These are phyloP conservation scores for Mallotus repandus DNA, from an alignment of 441 rosid species.

Conservation along the genomic window DNA sequence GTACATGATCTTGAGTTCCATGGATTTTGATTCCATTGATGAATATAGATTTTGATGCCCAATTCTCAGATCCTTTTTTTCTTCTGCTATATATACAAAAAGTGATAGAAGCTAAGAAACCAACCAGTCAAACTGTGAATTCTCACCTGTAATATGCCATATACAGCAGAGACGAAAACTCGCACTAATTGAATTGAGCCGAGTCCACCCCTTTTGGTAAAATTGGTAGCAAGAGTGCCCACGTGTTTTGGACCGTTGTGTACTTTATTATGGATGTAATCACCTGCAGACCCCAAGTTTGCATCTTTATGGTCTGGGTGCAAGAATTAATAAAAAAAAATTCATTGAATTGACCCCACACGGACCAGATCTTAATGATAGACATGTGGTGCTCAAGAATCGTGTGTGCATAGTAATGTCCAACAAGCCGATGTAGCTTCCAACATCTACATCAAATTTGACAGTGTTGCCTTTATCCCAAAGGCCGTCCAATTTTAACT, in stretches of 20 bases:
- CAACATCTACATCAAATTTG: not conserved
- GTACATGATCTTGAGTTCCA: slow-evolving; percentile 40
- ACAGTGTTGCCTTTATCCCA: not conserved
- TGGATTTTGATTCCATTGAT: slow-evolving; percentile 35
- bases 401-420: not conserved
- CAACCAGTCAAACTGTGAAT: not conserved
- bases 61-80: not conserved
- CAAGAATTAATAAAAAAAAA: not conserved
- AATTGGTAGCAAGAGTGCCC: not conserved
- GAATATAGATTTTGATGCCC: not conserved
- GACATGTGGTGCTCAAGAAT: not conserved
- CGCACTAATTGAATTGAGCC: not conserved
- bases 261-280: not conserved
- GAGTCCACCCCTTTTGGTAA: not conserved
- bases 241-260: not conserved
- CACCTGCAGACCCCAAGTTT: slow-evolving; percentile 1
- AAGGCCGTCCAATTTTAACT: not conserved
- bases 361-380: not conserved
- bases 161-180: not conserved
- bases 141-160: not conserved
- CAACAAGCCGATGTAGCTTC: not conserved
- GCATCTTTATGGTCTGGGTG: not conserved
- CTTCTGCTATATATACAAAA: not conserved
- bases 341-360: slow-evolving; percentile 1
- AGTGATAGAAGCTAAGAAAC: not conserved